Base-by-base conservation (phyloP, 225 moss, liverwort and hornwort genomes). In the Neckera pumila region DNA sequence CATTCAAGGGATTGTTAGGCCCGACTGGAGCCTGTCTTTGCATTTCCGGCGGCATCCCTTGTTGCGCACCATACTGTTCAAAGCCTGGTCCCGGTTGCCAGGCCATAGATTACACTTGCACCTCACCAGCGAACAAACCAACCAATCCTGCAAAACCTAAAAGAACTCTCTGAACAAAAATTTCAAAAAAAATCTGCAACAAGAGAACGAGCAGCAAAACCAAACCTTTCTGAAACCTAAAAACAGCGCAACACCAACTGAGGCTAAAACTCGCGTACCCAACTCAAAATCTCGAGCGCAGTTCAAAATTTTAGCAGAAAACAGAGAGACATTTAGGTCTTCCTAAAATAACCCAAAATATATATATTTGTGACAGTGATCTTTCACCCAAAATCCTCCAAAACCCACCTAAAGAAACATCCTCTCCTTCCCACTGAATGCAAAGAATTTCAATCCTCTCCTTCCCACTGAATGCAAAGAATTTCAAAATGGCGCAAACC, bases 1-100 rank as follows among this genome's bases (percentile, higher is more conserved):
- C 94, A 90, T 95, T 96, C 86, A 97, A 92, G 36, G 95, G 90
- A 86, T 88, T 91, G 81, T 87, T 88, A 12, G 85, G 87, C 60
- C 96, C 94, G 40, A 90, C 28, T 71, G 94, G 92, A 86, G 90
- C 93, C 81, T 86, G 91, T 42, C 87, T 79, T 80, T 87, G 90
- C 87, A 87, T 87, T 79, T 70, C 84, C 71, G 87, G 84, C 21
- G 84, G 90, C 87, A 90, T 87, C 66, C 90, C 90, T 66, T 81
- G 77, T 79, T 88, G 91, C 65, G 80, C 75, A 45, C 91, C 82
- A 88, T 88, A 91, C 86, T 88, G 91, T 45, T 91, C 88, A 64
- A 82, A 88, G 85, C 91, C 88, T 77, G 90, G 90, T 49, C 90
- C 90, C 51, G 80, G 75, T 85, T 90, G 88, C 90, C 90, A 90